Conservation (phyloP, 2,329 filamentous ascomycete genomes). For the Alternaria sp. region DNA sequence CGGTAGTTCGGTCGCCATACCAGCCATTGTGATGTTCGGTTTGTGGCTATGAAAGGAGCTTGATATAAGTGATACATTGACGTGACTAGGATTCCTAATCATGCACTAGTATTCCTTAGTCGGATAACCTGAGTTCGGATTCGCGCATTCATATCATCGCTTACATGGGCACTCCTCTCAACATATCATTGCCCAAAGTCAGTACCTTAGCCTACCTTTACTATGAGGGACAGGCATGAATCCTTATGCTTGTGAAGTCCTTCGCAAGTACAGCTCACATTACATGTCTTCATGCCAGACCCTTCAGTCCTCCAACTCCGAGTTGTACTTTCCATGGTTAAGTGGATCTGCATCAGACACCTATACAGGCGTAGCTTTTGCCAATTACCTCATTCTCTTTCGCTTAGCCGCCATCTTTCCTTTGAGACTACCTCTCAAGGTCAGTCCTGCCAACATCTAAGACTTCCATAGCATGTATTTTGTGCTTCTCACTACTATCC, state of each 20-base stretch:
- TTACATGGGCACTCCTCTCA: background rate
- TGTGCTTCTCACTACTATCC: background rate
- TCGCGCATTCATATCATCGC: background rate
- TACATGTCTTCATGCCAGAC: background rate
- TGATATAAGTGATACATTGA: background rate
- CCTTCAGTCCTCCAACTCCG: background rate
- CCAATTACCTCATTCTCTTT: no score
- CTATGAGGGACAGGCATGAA: background rate
- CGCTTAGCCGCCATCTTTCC: no score
- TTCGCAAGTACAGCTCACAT: background rate
- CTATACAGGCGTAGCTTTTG: no score
- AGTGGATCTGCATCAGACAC: background rate
- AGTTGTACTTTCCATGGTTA: background rate
- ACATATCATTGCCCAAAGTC: background rate
- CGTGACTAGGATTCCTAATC: no score
- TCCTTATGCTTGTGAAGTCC: background rate
- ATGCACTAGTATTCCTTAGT: background rate
- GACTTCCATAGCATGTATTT: background rate
- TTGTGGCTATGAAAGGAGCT: background rate
- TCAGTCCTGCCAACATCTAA: no score
- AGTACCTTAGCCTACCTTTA: background rate
- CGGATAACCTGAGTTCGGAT: background rate
- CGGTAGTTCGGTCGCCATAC: background rate
- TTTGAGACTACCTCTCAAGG: no score
- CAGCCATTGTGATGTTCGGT: background rate